Evolutionary conservation across 345 rosid species (phyloP), one percentile per base, ranked within the genome.

Genomic region (Rhodomyrtus tomentosa): DNA sequence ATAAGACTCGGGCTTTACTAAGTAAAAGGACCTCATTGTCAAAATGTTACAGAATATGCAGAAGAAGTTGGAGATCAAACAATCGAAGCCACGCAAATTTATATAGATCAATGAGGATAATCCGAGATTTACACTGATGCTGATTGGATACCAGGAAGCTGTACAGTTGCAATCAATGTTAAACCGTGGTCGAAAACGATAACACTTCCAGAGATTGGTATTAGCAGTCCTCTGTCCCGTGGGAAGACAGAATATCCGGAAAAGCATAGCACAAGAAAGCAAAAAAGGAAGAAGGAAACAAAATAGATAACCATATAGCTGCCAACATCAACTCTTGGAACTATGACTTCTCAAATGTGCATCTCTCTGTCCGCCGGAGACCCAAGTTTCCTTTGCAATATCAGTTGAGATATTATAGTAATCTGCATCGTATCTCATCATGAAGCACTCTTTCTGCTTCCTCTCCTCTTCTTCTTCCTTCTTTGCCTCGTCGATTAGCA

Each of bases 341-440:
- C 99, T 96, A 87, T 92, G 90, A 88, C 98, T 92, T 84, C 93
- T 93, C 81, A 92, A 89, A 50, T 94, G 83, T 50, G 87, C 88
- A 88, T 94, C 95, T 84, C 54, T 91, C 42, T 85, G 87, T 81
- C 93, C 96, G 62, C 93, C 95, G 53, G 92, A 93, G 86, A 96
- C 87, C 99, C 99, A 95, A 85, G 98, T 96, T 83, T 96, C 98
- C 82, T 91, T 89, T 2, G 93, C 96, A 18, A 95, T 89, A 24
- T 96, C 99, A 59, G 94, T 32, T 81, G 97, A 93, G 68, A 94
- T 87, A 83, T 87, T 90, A 90, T 91, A 88, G 86, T 88, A 94
- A 48, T 93, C 95, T 4, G 93, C 87, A 85, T 93, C 95, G 85
- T 91, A 91, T 87, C 86, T 89, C 62, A 87, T 87, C 51, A 88